A percentile compares a stretch with the other conserved stretches of the same genome.
phyloP scores from a whole-genome alignment of 805 yeast species.

The Starmerella stellata region DNA sequence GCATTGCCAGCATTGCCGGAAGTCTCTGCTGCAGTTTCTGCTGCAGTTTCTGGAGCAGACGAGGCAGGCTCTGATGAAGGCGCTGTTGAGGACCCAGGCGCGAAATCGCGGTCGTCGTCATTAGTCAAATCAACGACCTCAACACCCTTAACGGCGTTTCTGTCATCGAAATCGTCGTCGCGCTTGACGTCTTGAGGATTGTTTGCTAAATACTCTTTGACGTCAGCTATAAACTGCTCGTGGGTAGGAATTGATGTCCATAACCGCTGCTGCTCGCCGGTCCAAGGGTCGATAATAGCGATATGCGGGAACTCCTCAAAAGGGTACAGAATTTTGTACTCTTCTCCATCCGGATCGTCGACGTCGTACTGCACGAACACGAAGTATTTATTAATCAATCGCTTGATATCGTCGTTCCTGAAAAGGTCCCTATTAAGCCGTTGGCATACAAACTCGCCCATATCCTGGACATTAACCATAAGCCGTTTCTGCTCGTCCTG shows the following conservation, averaged over 20 bases:
- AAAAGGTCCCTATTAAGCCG: slow-evolving; percentile 84
- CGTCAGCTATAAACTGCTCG: slow-evolving; percentile 32
- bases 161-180: background rate
- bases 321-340: slow-evolving; percentile 56
- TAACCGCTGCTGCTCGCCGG: slow-evolving; percentile 69
- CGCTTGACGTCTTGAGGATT: background rate
- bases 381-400: slow-evolving; percentile 46
- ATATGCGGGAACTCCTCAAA: slow-evolving; percentile 62
- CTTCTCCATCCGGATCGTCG: slow-evolving; percentile 57
- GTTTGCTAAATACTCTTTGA: background rate
- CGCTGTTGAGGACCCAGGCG: slow-evolving; percentile 1
- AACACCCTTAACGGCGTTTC: background rate
- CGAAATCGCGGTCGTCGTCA: background rate
- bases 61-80: slow-evolving; percentile 1
- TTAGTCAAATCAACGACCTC: background rate
- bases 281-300: slow-evolving; percentile 81
- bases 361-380: slow-evolving; percentile 70
- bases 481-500: slow-evolving; percentile 57
- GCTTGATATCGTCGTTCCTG: slow-evolving; percentile 52
- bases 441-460: slow-evolving; percentile 72
- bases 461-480: slow-evolving; percentile 71
- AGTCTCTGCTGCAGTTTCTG: slow-evolving; percentile 1
- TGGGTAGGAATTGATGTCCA: slow-evolving; percentile 57
- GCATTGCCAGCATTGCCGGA: background rate
- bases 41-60: background rate